Evolutionary conservation across 2,329 filamentous ascomycete species (phyloP).

Genomic region (Curvularia spicifera): DNA sequence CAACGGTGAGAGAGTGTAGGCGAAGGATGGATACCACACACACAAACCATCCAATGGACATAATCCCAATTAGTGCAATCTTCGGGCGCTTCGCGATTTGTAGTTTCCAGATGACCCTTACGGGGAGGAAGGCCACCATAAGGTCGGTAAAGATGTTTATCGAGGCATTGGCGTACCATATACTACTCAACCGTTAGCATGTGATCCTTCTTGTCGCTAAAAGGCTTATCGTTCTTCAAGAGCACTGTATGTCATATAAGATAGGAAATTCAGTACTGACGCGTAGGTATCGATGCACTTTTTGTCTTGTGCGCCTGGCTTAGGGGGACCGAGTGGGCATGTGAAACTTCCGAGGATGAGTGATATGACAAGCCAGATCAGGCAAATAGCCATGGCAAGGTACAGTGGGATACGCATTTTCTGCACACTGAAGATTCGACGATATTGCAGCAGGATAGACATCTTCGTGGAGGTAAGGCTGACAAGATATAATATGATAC

Average conservation of each 20-base stretch:
- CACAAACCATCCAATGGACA: slow-evolving; percentile 44
- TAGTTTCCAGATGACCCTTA: slow-evolving; percentile 33
- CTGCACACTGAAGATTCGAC: slow-evolving; percentile 33
- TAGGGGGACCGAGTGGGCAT: slow-evolving; percentile 35
- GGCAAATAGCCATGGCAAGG: slow-evolving; percentile 29
- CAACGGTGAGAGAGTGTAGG: slow-evolving; percentile 26
- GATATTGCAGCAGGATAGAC: slow-evolving; percentile 39
- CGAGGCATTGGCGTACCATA: slow-evolving; percentile 32
- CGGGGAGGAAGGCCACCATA: slow-evolving; percentile 33
- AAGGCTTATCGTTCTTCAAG: background rate
- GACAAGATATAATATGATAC: slow-evolving; percentile 35
- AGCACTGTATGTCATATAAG: background rate
- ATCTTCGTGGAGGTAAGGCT: slow-evolving; percentile 35
- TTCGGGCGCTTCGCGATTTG: slow-evolving; percentile 33
- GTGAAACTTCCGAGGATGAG: slow-evolving; percentile 26
- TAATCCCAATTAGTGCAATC: slow-evolving; percentile 28
- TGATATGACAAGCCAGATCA: slow-evolving; percentile 21
- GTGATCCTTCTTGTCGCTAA: background rate
- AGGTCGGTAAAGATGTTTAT: slow-evolving; percentile 37
- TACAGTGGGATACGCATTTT: slow-evolving; percentile 34
- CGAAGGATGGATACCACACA: slow-evolving; percentile 43
- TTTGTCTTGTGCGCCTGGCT: slow-evolving; percentile 21
- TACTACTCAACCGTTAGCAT: slow-evolving; percentile 11
- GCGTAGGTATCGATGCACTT: slow-evolving; percentile 24
- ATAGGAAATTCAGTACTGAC: slow-evolving; percentile 17